phyloP scores from a whole-genome alignment of 495 filamentous ascomycete genomes.

The Aspergillus coremiiformis region DNA sequence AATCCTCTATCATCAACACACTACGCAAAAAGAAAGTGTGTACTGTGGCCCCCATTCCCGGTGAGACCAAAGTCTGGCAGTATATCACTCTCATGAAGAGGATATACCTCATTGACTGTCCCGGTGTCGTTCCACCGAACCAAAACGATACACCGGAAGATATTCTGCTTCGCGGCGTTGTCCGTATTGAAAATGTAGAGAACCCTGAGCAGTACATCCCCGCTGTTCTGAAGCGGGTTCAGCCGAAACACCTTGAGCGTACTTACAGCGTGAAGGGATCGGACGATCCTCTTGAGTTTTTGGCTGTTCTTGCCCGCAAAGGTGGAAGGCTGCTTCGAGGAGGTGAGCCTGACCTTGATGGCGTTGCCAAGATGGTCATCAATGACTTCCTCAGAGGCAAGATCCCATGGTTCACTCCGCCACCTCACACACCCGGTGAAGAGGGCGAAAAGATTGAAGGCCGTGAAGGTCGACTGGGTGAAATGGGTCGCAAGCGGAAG shows the following conservation, averaged over 20 bases:
- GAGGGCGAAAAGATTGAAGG: conserved; percentile 51
- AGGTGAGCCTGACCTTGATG: conserved; percentile 87
- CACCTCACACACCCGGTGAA: conserved; percentile 53
- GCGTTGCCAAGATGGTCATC: conserved; percentile 89
- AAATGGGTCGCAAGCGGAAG: conserved; percentile 54
- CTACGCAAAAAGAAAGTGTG: conserved; percentile 87
- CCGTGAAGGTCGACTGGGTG: conserved; percentile 53
- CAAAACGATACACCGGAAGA: conserved; percentile 73
- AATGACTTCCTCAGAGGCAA: conserved; percentile 95
- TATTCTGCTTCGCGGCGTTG: conserved; percentile 85
- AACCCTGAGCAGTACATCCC: conserved; percentile 93
- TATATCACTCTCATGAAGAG: conserved; percentile 95
- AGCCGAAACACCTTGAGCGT: conserved; percentile 79
- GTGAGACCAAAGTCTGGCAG: conserved; percentile 92
- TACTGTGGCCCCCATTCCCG: conserved; percentile 91
- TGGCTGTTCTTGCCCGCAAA: conserved; percentile 82
- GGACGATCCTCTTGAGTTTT: conserved; percentile 63
- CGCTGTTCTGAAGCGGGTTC: conserved; percentile 69
- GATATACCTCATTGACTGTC: conserved; percentile 95
- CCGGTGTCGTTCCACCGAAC: conserved; percentile 88
- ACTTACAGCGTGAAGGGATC: conserved; percentile 79
- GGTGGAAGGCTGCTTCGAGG: conserved; percentile 77
- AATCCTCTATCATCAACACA: conserved; percentile 90
- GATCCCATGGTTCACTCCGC: conserved; percentile 88
- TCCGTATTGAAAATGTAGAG: conserved; percentile 89